Conservation (phyloP, 2,329 filamentous ascomycete genomes). For the Tolypocladium endophyticum region DNA sequence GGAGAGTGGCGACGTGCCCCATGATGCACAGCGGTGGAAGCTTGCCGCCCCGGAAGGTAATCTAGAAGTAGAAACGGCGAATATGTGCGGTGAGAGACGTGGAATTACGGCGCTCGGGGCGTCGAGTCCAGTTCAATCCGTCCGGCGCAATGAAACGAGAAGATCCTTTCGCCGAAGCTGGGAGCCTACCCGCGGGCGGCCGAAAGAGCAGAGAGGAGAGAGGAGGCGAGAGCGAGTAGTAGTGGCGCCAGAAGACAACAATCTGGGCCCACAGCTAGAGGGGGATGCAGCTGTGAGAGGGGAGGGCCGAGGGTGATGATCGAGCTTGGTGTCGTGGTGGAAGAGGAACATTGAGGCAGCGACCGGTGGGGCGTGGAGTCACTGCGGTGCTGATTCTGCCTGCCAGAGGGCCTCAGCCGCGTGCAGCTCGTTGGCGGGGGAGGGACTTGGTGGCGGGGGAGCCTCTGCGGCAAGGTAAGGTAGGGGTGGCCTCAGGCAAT, state of each 20-base stretch:
- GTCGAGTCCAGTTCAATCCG: neutral
- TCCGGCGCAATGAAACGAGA: neutral
- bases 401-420: neutral
- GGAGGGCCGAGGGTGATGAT: neutral
- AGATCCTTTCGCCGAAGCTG: neutral
- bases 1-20: constrained; percentile 13
- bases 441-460: neutral
- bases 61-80: neutral
- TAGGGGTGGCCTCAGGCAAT: neutral
- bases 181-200: neutral
- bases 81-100: neutral
- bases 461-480: neutral
- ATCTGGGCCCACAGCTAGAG: neutral
- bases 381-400: neutral
- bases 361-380: neutral
- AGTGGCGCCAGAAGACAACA: neutral
- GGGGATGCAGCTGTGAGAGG: neutral
- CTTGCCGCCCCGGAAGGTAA: neutral
- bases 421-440: constrained; percentile 1
- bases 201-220: neutral
- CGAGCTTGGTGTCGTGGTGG: neutral
- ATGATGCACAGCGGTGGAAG: constrained; percentile 9
- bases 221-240: neutral
- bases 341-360: neutral
- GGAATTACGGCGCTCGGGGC: neutral